Conservation (phyloP, 2,329 filamentous ascomycete species). For the Didymella exigua region DNA sequence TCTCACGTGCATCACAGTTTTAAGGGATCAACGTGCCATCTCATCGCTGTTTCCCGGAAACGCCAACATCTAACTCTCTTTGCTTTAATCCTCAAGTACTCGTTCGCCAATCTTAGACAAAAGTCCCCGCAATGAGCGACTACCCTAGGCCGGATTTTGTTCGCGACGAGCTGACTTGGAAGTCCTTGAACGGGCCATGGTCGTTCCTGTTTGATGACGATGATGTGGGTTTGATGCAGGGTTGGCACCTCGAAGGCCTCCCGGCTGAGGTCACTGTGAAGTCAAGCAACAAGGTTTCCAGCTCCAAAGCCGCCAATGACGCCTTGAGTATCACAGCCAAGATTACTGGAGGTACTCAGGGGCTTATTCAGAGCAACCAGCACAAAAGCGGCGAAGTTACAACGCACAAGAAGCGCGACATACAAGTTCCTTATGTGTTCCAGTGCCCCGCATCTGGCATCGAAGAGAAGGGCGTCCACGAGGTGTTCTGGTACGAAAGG, state of each 20-base stretch:
- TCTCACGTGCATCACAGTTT: slow-evolving; percentile 16
- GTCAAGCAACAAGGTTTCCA: slow-evolving; percentile 21
- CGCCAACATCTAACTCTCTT: background rate
- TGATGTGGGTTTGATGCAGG: slow-evolving; percentile 59
- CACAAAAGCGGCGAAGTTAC: slow-evolving; percentile 37
- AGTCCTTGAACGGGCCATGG: slow-evolving; percentile 67
- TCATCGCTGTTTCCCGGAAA: background rate
- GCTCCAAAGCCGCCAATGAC: slow-evolving; percentile 22
- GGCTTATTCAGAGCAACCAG: slow-evolving; percentile 55
- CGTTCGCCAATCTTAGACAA: background rate
- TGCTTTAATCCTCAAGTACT: background rate
- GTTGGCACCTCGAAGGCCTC: slow-evolving; percentile 62
- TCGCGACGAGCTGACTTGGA: slow-evolving; percentile 62
- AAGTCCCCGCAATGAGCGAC: slow-evolving; percentile 16
- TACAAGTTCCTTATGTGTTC: slow-evolving; percentile 69
- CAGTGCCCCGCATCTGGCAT: slow-evolving; percentile 69
- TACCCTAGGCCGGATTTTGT: slow-evolving; percentile 72
- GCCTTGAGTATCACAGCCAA: slow-evolving; percentile 52
- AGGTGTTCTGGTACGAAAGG: slow-evolving; percentile 71
- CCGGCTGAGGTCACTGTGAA: slow-evolving; percentile 49
- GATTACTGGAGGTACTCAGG: slow-evolving; percentile 57
- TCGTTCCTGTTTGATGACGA: slow-evolving; percentile 69
- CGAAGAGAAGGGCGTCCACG: slow-evolving; percentile 65
- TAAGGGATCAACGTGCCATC: slow-evolving; percentile 1
- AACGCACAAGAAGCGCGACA: slow-evolving; percentile 56